A percentile compares a stretch with the other conserved stretches of the same genome.
phyloP scores from a whole-genome alignment of 73 alveolate species.

The Uronychia binucleata region DNA sequence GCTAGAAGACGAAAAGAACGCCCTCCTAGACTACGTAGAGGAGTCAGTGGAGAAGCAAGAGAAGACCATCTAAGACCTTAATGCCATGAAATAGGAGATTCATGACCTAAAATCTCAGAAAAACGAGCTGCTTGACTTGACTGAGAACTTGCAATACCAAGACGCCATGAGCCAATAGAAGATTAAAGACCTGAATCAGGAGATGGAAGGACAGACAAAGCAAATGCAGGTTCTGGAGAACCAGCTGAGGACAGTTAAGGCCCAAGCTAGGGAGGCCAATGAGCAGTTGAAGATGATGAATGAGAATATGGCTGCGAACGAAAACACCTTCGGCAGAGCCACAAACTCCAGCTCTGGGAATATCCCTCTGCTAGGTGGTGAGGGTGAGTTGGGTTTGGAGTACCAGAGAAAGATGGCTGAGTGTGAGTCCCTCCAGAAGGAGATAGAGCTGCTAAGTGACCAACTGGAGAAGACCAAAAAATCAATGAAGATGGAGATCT shows the following conservation, averaged over 20 bases:
- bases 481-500: neutral
- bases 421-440: neutral
- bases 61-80: conserved; percentile 3
- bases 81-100: neutral
- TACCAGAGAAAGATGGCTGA: neutral
- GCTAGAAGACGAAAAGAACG: conserved; percentile 64
- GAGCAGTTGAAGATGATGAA: neutral
- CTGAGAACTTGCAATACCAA: conserved; percentile 34
- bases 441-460: neutral
- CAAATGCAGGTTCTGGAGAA: neutral
- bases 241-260: neutral
- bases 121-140: conserved; percentile 2
- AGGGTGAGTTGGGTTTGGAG: neutral
- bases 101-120: neutral
- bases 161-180: conserved; percentile 34
- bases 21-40: conserved; percentile 64
- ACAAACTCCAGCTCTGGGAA: neutral
- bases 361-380: neutral
- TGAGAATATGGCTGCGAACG: neutral
- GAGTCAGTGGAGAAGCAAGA: conserved; percentile 37
- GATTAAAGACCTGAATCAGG: neutral
- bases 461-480: neutral
- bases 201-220: conserved; percentile 5
- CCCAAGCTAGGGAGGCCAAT: neutral
- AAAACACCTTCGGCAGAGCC: conserved; percentile 5